Base-by-base conservation (phyloP, 2,329 filamentous ascomycete species). In the Pseudocercospora fuligena region DNA sequence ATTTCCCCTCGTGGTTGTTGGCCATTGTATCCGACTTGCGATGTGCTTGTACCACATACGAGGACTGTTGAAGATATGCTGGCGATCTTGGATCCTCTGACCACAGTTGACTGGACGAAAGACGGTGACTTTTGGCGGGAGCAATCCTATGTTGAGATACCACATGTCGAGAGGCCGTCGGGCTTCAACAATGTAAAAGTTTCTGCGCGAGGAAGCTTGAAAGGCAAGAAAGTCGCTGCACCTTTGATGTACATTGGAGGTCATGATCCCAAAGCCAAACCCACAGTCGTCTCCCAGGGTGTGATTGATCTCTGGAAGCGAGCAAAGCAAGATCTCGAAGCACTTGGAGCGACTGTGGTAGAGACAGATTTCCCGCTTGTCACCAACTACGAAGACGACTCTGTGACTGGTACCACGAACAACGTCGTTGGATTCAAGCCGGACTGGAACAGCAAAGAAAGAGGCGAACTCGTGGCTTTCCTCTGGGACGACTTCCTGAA, bases 21-120 rank as follows among this genome's bases (percentile, higher is more conserved):
- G 82, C 85, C 86, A 2, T 74, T 88, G 1, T 88, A 85, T 69
- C 81, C 84, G 0, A 86, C 84, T 0, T 87, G 85, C 68, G 86
- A 88, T 73, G 82, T 85, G 0, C 74, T 86, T 0, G 83, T 86
- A 0, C 86, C 86, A 0, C 83, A 86, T 61, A 83, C 85, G 0
- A 77, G 85, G 27, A 84, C 80, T 0, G 78, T 87, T 53, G 66
- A 74, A 1, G 86, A 88, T 71, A 76, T 88, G 74, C 77, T 87
- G 9, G 72, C 75, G 0, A 70, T 88, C 0, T 76, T 88, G 0
- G 80, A 85, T 53, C 80, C 86, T 7, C 78, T 87, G 60, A 80
- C 78, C 0, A 77, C 73, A 0, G 74, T 80, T 0, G 86, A 88
- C 66, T 16, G 72, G 2, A 74, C 78, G 2, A 76, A 76, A 0